Conservation (phyloP, 2,329 filamentous ascomycete genomes). For the Nothophaeocryptopus gaeumannii region DNA sequence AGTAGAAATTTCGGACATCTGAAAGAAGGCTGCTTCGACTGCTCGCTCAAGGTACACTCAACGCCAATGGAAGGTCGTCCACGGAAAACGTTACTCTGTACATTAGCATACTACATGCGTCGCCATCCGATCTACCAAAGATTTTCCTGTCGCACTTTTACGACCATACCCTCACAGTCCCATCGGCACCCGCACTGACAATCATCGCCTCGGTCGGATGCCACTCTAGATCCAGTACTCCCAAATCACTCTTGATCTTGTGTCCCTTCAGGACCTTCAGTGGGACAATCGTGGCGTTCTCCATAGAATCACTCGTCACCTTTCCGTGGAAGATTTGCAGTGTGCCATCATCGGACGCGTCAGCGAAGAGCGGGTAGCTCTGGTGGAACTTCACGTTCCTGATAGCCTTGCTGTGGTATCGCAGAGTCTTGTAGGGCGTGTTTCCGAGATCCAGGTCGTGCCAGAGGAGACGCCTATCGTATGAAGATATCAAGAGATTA, state of each 20-base stretch:
- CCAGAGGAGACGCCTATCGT: slow-evolving; percentile 91
- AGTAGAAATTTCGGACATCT: too few relatives aligned
- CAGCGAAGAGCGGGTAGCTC: slow-evolving; percentile 77
- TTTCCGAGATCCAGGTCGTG: slow-evolving; percentile 91
- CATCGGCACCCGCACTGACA: slow-evolving; percentile 90
- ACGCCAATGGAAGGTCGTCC: too few relatives aligned
- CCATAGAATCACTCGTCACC: slow-evolving; percentile 90
- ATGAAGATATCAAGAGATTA: slow-evolving; percentile 90
- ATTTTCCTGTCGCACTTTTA: neutral
- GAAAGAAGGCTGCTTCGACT: too few relatives aligned
- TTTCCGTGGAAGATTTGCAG: slow-evolving; percentile 96
- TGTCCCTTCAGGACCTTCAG: slow-evolving; percentile 92
- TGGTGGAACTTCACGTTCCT: slow-evolving; percentile 84
- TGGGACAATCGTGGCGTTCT: slow-evolving; percentile 93
- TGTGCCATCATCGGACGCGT: slow-evolving; percentile 90
- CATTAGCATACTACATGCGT: too few relatives aligned
- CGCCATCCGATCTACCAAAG: too few relatives aligned
- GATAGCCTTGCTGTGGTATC: slow-evolving; percentile 91
- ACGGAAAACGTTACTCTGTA: too few relatives aligned
- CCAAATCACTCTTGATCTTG: slow-evolving; percentile 78
- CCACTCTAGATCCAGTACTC: slow-evolving; percentile 94
- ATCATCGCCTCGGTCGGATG: slow-evolving; percentile 92
- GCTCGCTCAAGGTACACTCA: too few relatives aligned
- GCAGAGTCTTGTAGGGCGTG: slow-evolving; percentile 91
- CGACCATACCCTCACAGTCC: slow-evolving; percentile 84